These are phyloP conservation scores for Amaranthus palmeri DNA, from an alignment of 148 eudicot genomes.

Conservation along the genomic window DNA sequence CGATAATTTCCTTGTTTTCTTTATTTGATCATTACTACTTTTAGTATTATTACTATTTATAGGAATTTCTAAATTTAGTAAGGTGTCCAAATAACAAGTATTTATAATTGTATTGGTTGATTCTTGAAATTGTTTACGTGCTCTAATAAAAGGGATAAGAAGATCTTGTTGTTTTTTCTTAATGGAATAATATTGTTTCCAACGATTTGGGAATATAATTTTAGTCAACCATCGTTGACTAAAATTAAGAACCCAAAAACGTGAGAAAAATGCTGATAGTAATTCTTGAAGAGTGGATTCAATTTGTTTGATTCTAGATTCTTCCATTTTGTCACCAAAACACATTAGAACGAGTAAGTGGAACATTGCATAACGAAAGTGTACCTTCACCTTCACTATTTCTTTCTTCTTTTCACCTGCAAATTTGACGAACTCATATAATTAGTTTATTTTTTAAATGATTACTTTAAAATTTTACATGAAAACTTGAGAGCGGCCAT, in stretches of 20 bases:
- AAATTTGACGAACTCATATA: no score
- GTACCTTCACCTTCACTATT: slow-evolving; percentile 21
- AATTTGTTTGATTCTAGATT: slow-evolving; percentile 13
- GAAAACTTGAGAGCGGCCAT: no score
- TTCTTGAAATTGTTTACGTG: slow-evolving; percentile 15
- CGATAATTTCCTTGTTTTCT: slow-evolving; percentile 19
- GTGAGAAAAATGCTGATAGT: slow-evolving; percentile 1
- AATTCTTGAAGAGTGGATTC: slow-evolving; percentile 5
- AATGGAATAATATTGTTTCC: slow-evolving; percentile 9
- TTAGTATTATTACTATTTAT: slow-evolving; percentile 26
- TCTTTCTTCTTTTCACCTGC: no score
- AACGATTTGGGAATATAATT: slow-evolving; percentile 15
- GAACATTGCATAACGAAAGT: slow-evolving; percentile 21
- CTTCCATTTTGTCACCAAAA: slow-evolving; percentile 25
- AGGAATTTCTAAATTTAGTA: slow-evolving; percentile 39
- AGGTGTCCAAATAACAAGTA: slow-evolving; percentile 51
- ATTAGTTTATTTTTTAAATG: no score
- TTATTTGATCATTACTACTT: neutral
- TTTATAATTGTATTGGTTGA: neutral
- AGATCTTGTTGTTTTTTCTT: slow-evolving; percentile 19
- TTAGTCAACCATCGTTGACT: slow-evolving; percentile 17
- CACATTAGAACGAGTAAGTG: slow-evolving; percentile 28
- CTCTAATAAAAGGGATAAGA: slow-evolving; percentile 47
- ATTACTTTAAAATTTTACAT: no score
- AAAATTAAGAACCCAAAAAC: slow-evolving; percentile 15